Evolutionary conservation across 75 land plant species (phyloP).

Genomic region (Selaginella tamariscina): DNA sequence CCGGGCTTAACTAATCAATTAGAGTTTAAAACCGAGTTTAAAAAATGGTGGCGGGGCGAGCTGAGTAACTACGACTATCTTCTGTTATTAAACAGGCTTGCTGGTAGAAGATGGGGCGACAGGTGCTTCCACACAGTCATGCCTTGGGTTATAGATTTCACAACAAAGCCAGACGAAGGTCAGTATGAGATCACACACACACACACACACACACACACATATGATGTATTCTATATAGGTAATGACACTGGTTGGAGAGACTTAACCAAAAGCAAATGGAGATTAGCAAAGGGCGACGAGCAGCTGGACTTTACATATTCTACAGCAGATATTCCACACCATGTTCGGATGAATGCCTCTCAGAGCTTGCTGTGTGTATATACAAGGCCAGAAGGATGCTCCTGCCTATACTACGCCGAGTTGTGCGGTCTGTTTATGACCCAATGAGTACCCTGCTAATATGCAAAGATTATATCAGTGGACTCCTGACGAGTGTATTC

Average conservation of each 20-base stretch:
- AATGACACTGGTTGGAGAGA: conserved; percentile 62
- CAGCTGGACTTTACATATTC: conserved; percentile 87
- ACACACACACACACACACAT: too few relatives aligned
- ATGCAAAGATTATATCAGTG: conserved; percentile 93
- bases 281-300: conserved; percentile 92
- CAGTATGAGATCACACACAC: background rate
- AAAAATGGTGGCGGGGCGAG: conserved; percentile 70
- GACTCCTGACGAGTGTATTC: conserved; percentile 97
- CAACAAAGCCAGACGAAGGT: conserved; percentile 53
- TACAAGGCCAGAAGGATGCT: conserved; percentile 90
- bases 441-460: conserved; percentile 94
- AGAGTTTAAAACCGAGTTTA: conserved; percentile 19
- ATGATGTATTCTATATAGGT: too few relatives aligned
- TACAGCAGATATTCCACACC: conserved; percentile 78
- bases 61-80: conserved; percentile 83
- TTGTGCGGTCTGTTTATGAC: conserved; percentile 90
- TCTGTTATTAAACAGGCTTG: conserved; percentile 61
- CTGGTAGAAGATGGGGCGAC: conserved; percentile 94
- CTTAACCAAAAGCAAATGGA: conserved; percentile 80
- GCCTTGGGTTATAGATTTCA: conserved; percentile 98
- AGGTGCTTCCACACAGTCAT: conserved; percentile 75
- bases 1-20: background rate
- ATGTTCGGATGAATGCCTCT: conserved; percentile 95
- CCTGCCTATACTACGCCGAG: conserved; percentile 46
- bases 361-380: conserved; percentile 88